Base-by-base conservation (phyloP, 371 early-diverging fungal species). In the Lichtheimia ramosa region DNA sequence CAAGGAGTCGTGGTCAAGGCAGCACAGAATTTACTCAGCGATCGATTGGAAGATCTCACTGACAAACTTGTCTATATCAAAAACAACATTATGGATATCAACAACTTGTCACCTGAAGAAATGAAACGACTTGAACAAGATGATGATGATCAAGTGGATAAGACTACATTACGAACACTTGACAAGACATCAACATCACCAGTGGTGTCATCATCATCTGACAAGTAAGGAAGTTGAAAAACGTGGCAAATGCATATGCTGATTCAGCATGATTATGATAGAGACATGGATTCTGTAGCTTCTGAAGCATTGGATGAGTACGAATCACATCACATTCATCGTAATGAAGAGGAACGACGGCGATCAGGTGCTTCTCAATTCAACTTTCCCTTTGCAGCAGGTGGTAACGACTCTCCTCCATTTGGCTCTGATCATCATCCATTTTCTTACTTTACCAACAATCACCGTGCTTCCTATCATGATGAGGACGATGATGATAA, bases 351-450 rank as follows among this genome's bases (percentile, higher is more conserved):
- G 12, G 34, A 51, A 3, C 58, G 64, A 54, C 65, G 72, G 40
- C 63, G 63, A 16, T 77, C 66, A 6, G 54, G 61, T 61, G 65
- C 43, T 61, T 68, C 57, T 46, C 59, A 66, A 43, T 61, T 54
- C 50, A 34, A 40, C 21, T 54, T 61, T 48, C 61, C 54, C n/a
- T 55, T 61, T 50, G 34, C 34, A 34, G 53, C 53, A 18, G 61
- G 51, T 48, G 59, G 50, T 49, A 64, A 57, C 51, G 57, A 59
- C n/a, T 43, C 54, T 50, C 61, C 77, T 48, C 71, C 77, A 28
- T 74, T 72, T 53, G 71, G 61, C 23, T 65, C 70, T 50, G 73
- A 77, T 10, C 70, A 71, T 20, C 74, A 77, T 54, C 75, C 74
- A 5, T 74, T 74, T 40, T 63, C 70, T 14, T 74, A 72, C 43